phyloP scores from a whole-genome alignment of 2,329 filamentous ascomycete genomes.

The Podosphaera fusca region DNA sequence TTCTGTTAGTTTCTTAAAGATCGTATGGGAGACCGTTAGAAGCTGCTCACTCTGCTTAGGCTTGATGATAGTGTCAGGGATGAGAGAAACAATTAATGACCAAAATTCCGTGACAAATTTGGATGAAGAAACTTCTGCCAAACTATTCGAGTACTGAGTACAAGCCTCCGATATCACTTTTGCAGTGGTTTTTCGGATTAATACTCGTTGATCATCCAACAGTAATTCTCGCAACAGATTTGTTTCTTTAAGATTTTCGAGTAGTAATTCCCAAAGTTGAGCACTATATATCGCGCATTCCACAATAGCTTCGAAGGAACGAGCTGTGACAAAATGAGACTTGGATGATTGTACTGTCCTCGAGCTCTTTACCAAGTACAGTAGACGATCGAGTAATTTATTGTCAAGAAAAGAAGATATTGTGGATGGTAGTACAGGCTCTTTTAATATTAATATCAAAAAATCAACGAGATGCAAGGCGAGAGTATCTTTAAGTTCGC shows the following conservation, averaged over 20 bases:
- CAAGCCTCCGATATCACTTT: slow-evolving; percentile 16
- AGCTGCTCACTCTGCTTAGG: slow-evolving; percentile 14
- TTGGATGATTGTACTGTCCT: slow-evolving; percentile 8
- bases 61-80: slow-evolving; percentile 8
- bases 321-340: slow-evolving; percentile 18
- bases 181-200: slow-evolving; percentile 13
- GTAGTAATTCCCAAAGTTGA: slow-evolving; percentile 22
- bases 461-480: slow-evolving; percentile 31
- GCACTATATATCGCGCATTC: slow-evolving; percentile 24
- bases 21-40: slow-evolving; percentile 19
- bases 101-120: slow-evolving; percentile 25
- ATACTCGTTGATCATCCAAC: slow-evolving; percentile 20
- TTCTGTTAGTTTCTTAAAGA: slow-evolving; percentile 21
- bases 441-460: slow-evolving; percentile 29
- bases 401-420: slow-evolving; percentile 15
- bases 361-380: slow-evolving; percentile 13
- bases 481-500: slow-evolving; percentile 25
- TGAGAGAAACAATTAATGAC: slow-evolving; percentile 17
- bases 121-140: slow-evolving; percentile 15
- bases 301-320: slow-evolving; percentile 23
- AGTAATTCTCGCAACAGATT: slow-evolving; percentile 20
- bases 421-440: slow-evolving; percentile 17
- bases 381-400: slow-evolving; percentile 15
- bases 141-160: slow-evolving; percentile 8
- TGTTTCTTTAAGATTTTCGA: slow-evolving; percentile 17